Base-by-base conservation (phyloP, 1,284 basidiomycete genomes). In the Takashimella koratensis region DNA sequence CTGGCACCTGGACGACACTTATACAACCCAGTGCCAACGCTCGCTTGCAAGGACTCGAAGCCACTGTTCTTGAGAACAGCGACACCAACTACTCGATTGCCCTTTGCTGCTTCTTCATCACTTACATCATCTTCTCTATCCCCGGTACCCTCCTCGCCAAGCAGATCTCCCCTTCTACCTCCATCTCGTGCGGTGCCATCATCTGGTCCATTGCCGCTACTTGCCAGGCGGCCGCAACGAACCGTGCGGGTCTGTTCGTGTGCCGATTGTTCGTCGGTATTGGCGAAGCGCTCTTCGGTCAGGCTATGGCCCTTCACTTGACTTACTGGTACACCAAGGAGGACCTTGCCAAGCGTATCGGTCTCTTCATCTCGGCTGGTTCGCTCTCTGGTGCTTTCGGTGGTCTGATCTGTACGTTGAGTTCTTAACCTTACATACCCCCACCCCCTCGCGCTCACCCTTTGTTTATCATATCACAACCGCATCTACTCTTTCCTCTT, bases 351-450 rank as follows among this genome's bases (percentile, higher is more conserved):
- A 75, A 76, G 51, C 72, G 78, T 3, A 65, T 78, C 49, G 74
- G 74, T 30, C 52, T 78, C 3, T 79, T 78, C 72, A 79, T 79
- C 57, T 69, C 68, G 0, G 77, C 76, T 6, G 76, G 76, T 40
- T 64, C 74, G 1, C 50, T 77, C 4, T 56, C 65, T 0, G 74
- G 75, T 36, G 70, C 76, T 5, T 72, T 76, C 46, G 70, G 71
- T n/a, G 74, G 77, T 25, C 56, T 77, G 20, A 72, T 70, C 49
- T 36, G 30, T 48, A 51, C 4, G 22, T 50, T 50, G 16, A n/a
- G n/a, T n/a, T n/a, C n/a, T n/a, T n/a, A n/a, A n/a, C n/a, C n/a
- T n/a, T n/a, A n/a, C n/a, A n/a, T n/a, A n/a, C n/a, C n/a, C n/a
- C n/a, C n/a, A n/a, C n/a, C n/a, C n/a, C n/a, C n/a, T n/a, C n/a